Evolutionary conservation across 2,329 filamentous ascomycete genomes (phyloP).

Genomic region (Xylaria sp.): DNA sequence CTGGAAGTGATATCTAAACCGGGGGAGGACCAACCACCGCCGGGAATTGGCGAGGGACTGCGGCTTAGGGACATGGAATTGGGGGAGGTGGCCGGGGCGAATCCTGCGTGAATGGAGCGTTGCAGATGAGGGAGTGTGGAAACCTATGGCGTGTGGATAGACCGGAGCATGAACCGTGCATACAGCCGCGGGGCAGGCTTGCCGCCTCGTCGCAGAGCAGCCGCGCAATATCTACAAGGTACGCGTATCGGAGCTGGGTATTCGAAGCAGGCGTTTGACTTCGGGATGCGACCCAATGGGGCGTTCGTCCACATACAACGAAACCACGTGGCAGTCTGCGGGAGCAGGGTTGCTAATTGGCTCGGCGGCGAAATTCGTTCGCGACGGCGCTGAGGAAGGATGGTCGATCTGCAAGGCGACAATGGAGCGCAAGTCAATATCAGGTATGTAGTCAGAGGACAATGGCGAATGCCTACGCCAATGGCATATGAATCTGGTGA

Average conservation of each 20-base stretch:
- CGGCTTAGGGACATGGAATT: slow-evolving; percentile 75
- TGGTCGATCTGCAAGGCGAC: background rate
- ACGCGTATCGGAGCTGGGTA: slow-evolving; percentile 28
- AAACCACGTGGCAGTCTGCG: slow-evolving; percentile 44
- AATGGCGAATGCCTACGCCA: background rate
- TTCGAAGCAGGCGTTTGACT: slow-evolving; percentile 41
- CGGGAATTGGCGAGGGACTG: slow-evolving; percentile 77
- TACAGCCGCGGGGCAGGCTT: slow-evolving; percentile 47
- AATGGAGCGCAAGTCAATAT: background rate
- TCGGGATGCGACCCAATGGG: slow-evolving; percentile 44
- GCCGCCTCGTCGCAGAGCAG: slow-evolving; percentile 35
- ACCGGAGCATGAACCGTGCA: slow-evolving; percentile 20
- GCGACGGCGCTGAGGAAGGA: background rate
- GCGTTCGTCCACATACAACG: slow-evolving; percentile 48
- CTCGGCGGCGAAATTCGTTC: background rate
- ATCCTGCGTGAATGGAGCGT: slow-evolving; percentile 5
- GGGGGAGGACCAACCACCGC: slow-evolving; percentile 84
- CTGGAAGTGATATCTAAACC: slow-evolving; percentile 66
- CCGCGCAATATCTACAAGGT: slow-evolving; percentile 29
- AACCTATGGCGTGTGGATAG: slow-evolving; percentile 10
- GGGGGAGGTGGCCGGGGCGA: slow-evolving; percentile 47
- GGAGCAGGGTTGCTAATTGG: slow-evolving; percentile 40
- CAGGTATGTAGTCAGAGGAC: background rate
- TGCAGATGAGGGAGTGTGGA: slow-evolving; percentile 6
- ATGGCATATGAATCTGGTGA: background rate